A percentile compares a stretch with the other conserved stretches of the same genome.
Conservation (phyloP, 192 early-diverging fungal genomes). For the Backusella tuberculispora region DNA sequence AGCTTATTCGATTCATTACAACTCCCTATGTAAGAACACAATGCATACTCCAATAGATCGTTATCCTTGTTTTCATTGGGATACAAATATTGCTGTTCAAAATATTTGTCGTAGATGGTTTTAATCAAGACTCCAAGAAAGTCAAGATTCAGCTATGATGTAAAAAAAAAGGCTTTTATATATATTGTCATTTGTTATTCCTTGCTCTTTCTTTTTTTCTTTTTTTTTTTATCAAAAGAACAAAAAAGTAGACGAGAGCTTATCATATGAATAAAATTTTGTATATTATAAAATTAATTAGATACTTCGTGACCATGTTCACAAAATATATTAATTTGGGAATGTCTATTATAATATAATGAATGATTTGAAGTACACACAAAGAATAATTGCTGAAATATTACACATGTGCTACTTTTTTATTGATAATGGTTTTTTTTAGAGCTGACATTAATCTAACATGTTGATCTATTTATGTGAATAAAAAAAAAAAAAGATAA, state of each 20-base stretch:
- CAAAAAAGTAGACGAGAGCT: neutral
- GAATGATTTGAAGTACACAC: neutral
- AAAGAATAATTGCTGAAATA: constrained; percentile 1
- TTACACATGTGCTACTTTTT: neutral
- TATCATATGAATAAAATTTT: constrained; percentile 6
- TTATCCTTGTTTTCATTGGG: constrained; percentile 43
- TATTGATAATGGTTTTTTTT: neutral
- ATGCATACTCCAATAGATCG: constrained; percentile 26
- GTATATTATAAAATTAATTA: neutral
- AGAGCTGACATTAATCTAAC: neutral
- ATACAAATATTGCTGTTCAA: constrained; percentile 35
- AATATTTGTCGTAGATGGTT: constrained; percentile 16
- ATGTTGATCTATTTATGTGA: too few relatives aligned
- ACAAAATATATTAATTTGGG: neutral
- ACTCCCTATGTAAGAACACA: neutral
- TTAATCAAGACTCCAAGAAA: neutral
- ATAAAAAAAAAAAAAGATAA: too few relatives aligned
- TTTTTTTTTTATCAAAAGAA: neutral
- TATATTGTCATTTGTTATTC: neutral
- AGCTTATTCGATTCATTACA: neutral
- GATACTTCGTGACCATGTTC: neutral
- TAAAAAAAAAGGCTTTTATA: neutral
- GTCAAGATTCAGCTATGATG: neutral
- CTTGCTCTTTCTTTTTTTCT: neutral
- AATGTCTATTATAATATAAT: neutral